Conservation (phyloP, 495 filamentous ascomycete genomes). For the Tuber calosporum region DNA sequence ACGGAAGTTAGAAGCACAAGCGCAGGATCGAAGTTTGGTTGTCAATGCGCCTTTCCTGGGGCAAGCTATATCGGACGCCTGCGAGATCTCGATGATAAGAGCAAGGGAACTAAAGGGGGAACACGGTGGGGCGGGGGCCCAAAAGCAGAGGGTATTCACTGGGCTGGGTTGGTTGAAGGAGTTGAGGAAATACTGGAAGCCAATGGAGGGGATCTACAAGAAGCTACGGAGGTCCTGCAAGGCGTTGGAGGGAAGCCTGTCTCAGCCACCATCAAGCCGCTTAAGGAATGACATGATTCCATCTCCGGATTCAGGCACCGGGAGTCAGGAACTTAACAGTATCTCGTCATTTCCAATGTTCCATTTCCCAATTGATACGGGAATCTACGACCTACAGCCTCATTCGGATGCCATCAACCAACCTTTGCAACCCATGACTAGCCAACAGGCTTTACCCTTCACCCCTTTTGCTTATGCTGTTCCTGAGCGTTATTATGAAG, state of each 20-base stretch:
- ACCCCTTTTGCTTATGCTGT: constrained; percentile 11
- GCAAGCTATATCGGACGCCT: constrained; percentile 41
- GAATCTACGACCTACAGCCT: constrained; percentile 32
- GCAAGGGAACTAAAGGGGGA: constrained; percentile 35
- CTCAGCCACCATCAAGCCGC: constrained; percentile 15
- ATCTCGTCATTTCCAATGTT: constrained; percentile 23
- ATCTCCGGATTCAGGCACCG: constrained; percentile 34
- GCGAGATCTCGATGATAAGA: constrained; percentile 39
- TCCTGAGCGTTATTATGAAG: constrained; percentile 30
- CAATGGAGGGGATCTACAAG: constrained; percentile 39
- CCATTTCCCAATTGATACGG: constrained; percentile 29
- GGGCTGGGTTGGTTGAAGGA: constrained; percentile 39
- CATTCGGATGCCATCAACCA: constrained; percentile 15
- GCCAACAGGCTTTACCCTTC: constrained; percentile 7
- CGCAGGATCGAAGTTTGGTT: constrained; percentile 17
- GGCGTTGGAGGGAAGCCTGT: constrained; percentile 20
- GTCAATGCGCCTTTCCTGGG: constrained; percentile 42
- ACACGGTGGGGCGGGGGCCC: constrained; percentile 23
- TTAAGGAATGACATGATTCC: constrained; percentile 31
- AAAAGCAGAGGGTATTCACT: constrained; percentile 30
- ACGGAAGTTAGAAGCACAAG: constrained; percentile 26
- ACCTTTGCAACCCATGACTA: constrained; percentile 13
- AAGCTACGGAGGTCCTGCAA: constrained; percentile 29
- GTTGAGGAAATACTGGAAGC: constrained; percentile 41
- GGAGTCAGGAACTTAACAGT: constrained; percentile 17